phyloP scores from a whole-genome alignment of 2,329 filamentous ascomycete genomes.

The Exophiala viscosa region DNA sequence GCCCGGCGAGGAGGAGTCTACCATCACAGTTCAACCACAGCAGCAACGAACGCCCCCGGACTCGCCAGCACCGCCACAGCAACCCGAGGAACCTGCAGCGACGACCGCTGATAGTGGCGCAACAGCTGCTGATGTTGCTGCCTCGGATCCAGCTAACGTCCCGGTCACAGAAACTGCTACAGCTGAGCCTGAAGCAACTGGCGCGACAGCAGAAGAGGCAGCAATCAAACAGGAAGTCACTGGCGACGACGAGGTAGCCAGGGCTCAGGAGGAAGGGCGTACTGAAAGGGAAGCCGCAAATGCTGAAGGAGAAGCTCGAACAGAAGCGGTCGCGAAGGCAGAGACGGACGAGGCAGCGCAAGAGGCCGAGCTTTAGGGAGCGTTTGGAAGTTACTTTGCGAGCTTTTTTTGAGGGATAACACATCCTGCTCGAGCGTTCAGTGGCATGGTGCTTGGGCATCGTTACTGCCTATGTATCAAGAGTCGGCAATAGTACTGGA shows the following conservation, averaged over 20 bases:
- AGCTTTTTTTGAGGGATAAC: background rate
- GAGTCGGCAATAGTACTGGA: too few relatives aligned
- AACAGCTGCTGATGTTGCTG: conserved; percentile 23
- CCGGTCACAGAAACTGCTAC: conserved; percentile 20
- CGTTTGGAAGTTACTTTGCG: background rate
- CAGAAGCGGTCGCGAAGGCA: conserved; percentile 21
- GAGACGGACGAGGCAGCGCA: conserved; percentile 4
- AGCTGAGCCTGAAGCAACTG: conserved; percentile 19
- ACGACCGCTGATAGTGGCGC: conserved; percentile 6
- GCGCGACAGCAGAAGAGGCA: conserved; percentile 14
- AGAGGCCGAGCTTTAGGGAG: background rate
- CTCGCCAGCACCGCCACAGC: conserved; percentile 24
- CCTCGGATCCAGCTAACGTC: background rate
- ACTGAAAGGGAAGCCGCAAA: conserved; percentile 30
- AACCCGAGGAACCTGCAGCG: conserved; percentile 4
- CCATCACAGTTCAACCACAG: conserved; percentile 10
- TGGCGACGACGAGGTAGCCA: conserved; percentile 27
- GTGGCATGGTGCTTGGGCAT: too few relatives aligned
- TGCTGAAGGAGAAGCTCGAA: conserved; percentile 32
- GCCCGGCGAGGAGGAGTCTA: conserved; percentile 24
- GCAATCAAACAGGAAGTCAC: conserved; percentile 27
- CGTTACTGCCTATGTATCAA: too few relatives aligned
- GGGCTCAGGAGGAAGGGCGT: conserved; percentile 33
- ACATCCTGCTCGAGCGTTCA: too few relatives aligned
- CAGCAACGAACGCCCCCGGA: conserved; percentile 32